Conservation (phyloP, 2,329 filamentous ascomycete genomes). For the Kalmusia sp. region DNA sequence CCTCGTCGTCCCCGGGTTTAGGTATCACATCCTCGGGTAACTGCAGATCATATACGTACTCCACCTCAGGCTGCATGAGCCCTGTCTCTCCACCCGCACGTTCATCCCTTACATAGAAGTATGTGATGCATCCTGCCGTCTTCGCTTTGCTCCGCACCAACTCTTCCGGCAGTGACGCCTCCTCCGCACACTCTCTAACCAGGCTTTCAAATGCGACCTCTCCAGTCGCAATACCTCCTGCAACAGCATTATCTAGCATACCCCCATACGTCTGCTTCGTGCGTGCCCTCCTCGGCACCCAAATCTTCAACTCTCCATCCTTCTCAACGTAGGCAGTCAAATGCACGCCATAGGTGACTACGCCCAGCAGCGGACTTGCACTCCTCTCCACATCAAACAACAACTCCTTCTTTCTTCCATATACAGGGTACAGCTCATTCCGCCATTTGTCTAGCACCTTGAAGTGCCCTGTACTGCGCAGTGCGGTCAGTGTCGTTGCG, state of each 20-base stretch:
- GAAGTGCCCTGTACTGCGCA: constrained; percentile 76
- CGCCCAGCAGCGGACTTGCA: constrained; percentile 52
- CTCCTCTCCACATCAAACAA: constrained; percentile 52
- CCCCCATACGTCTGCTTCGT: constrained; percentile 86
- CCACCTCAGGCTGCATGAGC: constrained; percentile 86
- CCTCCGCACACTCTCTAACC: constrained; percentile 85
- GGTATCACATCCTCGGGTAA: constrained; percentile 73
- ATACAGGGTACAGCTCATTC: constrained; percentile 52
- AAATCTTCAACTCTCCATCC: constrained; percentile 73
- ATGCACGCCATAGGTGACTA: constrained; percentile 54
- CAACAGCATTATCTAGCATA: constrained; percentile 96
- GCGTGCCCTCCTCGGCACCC: constrained; percentile 79
- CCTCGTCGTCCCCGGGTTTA: constrained; percentile 85
- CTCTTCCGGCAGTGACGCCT: constrained; percentile 78
- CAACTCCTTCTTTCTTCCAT: constrained; percentile 46
- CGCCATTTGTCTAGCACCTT: constrained; percentile 65
- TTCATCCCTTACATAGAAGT: constrained; percentile 80
- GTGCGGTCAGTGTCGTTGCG: constrained; percentile 67
- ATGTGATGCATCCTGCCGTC: constrained; percentile 76
- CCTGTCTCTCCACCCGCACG: constrained; percentile 80
- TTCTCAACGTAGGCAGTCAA: constrained; percentile 47
- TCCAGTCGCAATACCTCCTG: constrained; percentile 81
- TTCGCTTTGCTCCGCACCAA: constrained; percentile 68
- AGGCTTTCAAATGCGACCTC: constrained; percentile 83
- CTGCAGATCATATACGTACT: constrained; percentile 91